A percentile compares a stretch with the other conserved stretches of the same genome.
Conservation (phyloP, 805 yeast genomes). For the Pichia kluyveri region DNA sequence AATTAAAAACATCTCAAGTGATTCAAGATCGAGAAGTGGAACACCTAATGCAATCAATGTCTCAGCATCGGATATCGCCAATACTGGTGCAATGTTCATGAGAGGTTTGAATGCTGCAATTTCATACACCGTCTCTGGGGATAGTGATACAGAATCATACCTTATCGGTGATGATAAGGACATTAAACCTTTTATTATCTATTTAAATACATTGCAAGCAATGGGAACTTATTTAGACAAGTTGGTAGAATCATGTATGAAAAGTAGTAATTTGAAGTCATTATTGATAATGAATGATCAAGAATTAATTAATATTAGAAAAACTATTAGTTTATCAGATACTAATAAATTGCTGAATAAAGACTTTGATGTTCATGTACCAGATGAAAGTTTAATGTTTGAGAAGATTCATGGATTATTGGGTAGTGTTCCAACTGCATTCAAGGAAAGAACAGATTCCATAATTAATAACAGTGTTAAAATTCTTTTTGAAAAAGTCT, state of each 20-base stretch:
- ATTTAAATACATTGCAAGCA: constrained; percentile 64
- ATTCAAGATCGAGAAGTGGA: constrained; percentile 8
- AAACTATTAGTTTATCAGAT: constrained; percentile 12
- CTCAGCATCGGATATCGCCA: constrained; percentile 22
- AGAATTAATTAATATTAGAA: constrained; percentile 16
- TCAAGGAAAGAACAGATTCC: constrained; percentile 4
- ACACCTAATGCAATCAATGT: constrained; percentile 19
- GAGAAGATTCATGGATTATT: constrained; percentile 4
- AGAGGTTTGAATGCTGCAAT: constrained; percentile 31
- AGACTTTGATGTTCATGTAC: constrained; percentile 14
- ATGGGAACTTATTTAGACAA: constrained; percentile 50
- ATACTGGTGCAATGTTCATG: constrained; percentile 27
- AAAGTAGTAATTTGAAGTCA: constrained; percentile 19
- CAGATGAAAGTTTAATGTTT: constrained; percentile 4
- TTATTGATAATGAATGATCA: constrained; percentile 26
- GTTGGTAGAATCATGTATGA: constrained; percentile 35
- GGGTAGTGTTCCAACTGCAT: constrained; percentile 3
- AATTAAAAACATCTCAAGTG: not conserved
- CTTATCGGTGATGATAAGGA: constrained; percentile 16
- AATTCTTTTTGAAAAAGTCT: constrained; percentile 29
- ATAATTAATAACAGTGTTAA: constrained; percentile 36
- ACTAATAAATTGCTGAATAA: constrained; percentile 5
- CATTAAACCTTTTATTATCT: constrained; percentile 51
- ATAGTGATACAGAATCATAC: constrained; percentile 27
- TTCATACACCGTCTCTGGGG: constrained; percentile 28